Evolutionary conservation across 2,329 filamentous ascomycete species (phyloP).

Genomic region (Arthrobotrys sinensis): DNA sequence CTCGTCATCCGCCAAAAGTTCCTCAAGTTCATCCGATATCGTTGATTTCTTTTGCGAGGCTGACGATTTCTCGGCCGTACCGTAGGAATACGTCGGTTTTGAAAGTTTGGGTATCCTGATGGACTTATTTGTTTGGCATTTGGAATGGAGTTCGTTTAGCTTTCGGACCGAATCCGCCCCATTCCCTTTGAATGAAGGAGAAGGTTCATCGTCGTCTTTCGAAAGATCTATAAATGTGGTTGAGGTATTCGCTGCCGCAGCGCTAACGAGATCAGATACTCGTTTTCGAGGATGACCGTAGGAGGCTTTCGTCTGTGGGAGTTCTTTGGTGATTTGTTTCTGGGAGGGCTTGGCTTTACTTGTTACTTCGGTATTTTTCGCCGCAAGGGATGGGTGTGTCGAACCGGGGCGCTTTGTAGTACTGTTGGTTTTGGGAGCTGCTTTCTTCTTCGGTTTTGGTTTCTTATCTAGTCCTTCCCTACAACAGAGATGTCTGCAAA

Average conservation of each 20-base stretch:
- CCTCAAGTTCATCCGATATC: slow-evolving; percentile 39
- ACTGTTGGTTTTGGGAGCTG: slow-evolving; percentile 4
- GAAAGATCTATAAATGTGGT: slow-evolving; percentile 50
- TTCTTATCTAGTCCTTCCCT: slow-evolving; percentile 75
- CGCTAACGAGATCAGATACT: slow-evolving; percentile 49
- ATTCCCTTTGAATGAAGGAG: slow-evolving; percentile 43
- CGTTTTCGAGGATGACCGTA: slow-evolving; percentile 34
- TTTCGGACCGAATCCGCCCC: slow-evolving; percentile 41
- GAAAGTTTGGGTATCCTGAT: slow-evolving; percentile 39
- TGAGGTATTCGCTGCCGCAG: background rate
- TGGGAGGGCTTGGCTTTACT: slow-evolving; percentile 7
- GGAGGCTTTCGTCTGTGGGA: slow-evolving; percentile 26
- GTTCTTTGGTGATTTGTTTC: slow-evolving; percentile 30
- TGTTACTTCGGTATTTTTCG: slow-evolving; percentile 2
- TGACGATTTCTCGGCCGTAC: background rate
- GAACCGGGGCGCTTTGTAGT: slow-evolving; percentile 19
- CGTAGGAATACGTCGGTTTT: slow-evolving; percentile 5
- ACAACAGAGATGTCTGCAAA: slow-evolving; percentile 78
- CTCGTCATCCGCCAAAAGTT: slow-evolving; percentile 42
- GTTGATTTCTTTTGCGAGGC: background rate
- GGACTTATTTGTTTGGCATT: slow-evolving; percentile 36
- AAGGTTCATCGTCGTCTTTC: slow-evolving; percentile 29
- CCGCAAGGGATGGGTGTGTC: slow-evolving; percentile 3
- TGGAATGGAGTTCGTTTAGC: slow-evolving; percentile 47
- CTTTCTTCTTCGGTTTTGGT: slow-evolving; percentile 68